Percentiles rank a stretch among this genome's conserved stretches.
phyloP scores from a whole-genome alignment of 2,329 filamentous ascomycete species.

The Nannizziopsis arthrosporioides region DNA sequence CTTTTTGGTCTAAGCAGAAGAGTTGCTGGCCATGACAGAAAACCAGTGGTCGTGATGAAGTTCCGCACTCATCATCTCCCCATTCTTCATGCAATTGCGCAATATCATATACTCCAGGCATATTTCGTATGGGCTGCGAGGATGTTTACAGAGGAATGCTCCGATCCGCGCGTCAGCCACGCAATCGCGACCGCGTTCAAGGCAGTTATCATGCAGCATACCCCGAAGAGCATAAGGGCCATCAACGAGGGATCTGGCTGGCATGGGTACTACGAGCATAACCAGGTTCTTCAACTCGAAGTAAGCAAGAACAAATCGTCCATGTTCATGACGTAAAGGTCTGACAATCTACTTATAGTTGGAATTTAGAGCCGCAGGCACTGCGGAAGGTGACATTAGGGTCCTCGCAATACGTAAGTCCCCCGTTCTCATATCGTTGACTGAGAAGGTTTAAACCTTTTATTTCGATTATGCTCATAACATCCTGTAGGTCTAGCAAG shows the following conservation, averaged over 20 bases:
- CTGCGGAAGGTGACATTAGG: conserved; percentile 3
- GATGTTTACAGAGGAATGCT: too few species aligned
- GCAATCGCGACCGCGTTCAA: too few species aligned
- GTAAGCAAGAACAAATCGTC: not conserved
- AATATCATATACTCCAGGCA: conserved; percentile 2
- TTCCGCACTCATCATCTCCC: conserved; percentile 7
- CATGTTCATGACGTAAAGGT: not conserved
- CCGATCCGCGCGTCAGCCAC: too few species aligned
- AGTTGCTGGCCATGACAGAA: not conserved
- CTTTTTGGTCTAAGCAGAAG: not conserved
- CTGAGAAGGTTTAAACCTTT: too few species aligned
- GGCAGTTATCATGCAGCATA: too few species aligned
- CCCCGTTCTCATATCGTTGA: not conserved
- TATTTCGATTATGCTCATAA: too few species aligned
- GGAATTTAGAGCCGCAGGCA: not conserved
- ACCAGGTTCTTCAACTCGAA: conserved; percentile 4
- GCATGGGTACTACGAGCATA: conserved; percentile 3
- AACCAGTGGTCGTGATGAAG: not conserved
- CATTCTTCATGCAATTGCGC: conserved; percentile 1
- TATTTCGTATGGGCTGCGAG: not conserved
- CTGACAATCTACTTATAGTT: not conserved
- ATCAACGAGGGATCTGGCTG: conserved; percentile 1
- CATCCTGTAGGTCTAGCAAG: too few species aligned
- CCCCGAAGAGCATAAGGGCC: not conserved
- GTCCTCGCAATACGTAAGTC: conserved; percentile 3